Evolutionary conservation across 2,329 filamentous ascomycete genomes (phyloP).

Genomic region (Cordyceps javanica): DNA sequence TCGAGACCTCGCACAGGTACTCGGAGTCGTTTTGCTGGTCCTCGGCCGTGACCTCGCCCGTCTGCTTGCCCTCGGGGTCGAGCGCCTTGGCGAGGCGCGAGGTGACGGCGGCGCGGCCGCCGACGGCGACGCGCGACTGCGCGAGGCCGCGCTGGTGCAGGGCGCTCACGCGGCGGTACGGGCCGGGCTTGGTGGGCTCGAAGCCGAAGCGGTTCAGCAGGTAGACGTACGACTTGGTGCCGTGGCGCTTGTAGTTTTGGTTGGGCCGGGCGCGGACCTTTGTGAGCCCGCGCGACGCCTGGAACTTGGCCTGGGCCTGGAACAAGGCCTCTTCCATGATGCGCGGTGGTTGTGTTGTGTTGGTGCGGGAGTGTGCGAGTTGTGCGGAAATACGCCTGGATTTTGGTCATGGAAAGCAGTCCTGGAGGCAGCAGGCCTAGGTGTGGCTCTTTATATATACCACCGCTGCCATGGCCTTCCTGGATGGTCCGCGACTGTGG

Average conservation of each 20-base stretch:
- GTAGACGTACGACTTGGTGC: slow-evolving; percentile 10
- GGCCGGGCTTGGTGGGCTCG: slow-evolving; percentile 4
- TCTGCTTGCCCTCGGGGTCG: background rate
- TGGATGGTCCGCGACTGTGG: background rate
- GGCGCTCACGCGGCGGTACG: background rate
- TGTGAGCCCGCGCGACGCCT: background rate
- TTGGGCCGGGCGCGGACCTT: slow-evolving; percentile 9
- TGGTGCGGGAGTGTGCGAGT: background rate
- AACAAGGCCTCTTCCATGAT: slow-evolving; percentile 6
- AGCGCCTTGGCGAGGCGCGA: background rate
- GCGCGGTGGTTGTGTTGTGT: too few relatives aligned
- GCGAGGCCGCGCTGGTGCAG: slow-evolving; percentile 6
- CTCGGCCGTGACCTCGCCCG: slow-evolving; percentile 6
- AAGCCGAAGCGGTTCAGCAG: slow-evolving; percentile 9
- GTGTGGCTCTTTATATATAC: background rate
- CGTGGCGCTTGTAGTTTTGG: slow-evolving; percentile 7
- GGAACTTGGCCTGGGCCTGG: slow-evolving; percentile 8
- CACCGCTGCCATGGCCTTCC: too few relatives aligned
- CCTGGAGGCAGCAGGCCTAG: too few relatives aligned
- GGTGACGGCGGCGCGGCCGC: background rate
- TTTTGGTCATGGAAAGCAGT: background rate
- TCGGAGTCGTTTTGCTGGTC: slow-evolving; percentile 11
- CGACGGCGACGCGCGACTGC: slow-evolving; percentile 1
- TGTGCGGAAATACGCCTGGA: background rate
- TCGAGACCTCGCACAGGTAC: slow-evolving; percentile 3